Evolutionary conservation across 1,284 basidiomycete species (phyloP), one percentile per base, ranked within the genome.

Genomic region (Sanghuangporus weigelae): DNA sequence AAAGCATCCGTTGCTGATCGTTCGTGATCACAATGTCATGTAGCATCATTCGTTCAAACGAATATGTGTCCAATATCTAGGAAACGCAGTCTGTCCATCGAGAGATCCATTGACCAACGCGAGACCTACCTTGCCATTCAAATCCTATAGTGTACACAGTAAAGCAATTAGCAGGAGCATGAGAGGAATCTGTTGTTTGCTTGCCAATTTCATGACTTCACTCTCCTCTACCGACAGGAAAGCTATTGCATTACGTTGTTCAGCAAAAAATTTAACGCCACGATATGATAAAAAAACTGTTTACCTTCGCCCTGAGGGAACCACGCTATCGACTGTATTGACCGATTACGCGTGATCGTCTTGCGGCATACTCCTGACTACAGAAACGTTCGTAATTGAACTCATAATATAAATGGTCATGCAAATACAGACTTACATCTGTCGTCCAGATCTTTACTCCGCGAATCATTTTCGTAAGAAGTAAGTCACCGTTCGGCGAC

Each of bases 1-100:
- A 88, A 26, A 92, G 76, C 68, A 92, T 78, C 35, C 89, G 80
- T 61, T 75, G 71, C 44, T 81, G 79, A 70, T 92, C 89, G 4
- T 86, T 83, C 0, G 87, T 89, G 2, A 92, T 81, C 12, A 87
- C 86, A 49, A 92, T 86, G 68, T 90, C 89, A 67, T 87, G 87
- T 10, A 92, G 75, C 63, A 83, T 82, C 76, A 92, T 82, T 39
- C 81, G 79, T 60, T 84, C 83, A 67, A 92, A 82, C 68, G 84
- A 73, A 69, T 89, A 89, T 39, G 76, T 77, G 1, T 63, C 64
- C 35, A 69, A 23, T 5, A 67, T 42, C 64, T 63, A 48, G 7
- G 8, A 14, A 36, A n/a, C 44, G 7, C 7, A 7, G 16, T 46
- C 8, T n/a, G 44, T n/a, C 7, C 21, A n/a, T 31, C 26, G 26